Evolutionary conservation across 352 stramenopile species (phyloP), one percentile per base, ranked within the genome.

Genomic region (Phytophthora niederhauseri): DNA sequence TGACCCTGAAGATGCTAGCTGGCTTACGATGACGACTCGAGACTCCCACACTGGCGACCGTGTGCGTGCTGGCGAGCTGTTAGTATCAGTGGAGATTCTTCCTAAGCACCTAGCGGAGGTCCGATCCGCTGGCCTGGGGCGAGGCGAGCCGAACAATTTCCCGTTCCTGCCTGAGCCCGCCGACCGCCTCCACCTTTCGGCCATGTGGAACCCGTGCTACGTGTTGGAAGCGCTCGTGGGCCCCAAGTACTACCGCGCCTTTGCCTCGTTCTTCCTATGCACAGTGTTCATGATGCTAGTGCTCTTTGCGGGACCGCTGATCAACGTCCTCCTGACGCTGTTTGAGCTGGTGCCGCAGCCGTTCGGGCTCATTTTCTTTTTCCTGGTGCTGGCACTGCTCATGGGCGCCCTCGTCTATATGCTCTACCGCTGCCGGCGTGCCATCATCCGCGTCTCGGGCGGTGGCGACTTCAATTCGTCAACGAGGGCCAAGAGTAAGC

Each of bases 191-290:
- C 81, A 94, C 22, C 70, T 95, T 11, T 89, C 79, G 19, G 84
- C 84, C 5, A 91, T 95, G 82, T 93, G 85, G 82, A 95, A 95
- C 64, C 88, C 88, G 28, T 77, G 90, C 43, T 85, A 91, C 63
- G 86, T 95, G 57, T 62, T 95, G 26, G 79, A 95, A 60, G 84
- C 84, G 12, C 56, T 93, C 52, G 84, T 95, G 72, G 88, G 88
- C 0, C 82, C 85, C 15, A 89, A 89, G 71, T 88, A 85, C 70
- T 93, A 91, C 57, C 76, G 75, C 54, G 75, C 77, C 20, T 93
- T 93, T 36, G 80, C 84, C 11, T 93, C 81, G 0, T 87, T 85
- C 52, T 64, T 93, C 38, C 53, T 90, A 1, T 92, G 81, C 66
- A 73, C 76, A 14, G 30, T 87, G 6, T 76, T 91, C 41, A 48